These are phyloP conservation scores for Salvia splendens DNA, from an alignment of 257 asterid species.

Conservation along the genomic window DNA sequence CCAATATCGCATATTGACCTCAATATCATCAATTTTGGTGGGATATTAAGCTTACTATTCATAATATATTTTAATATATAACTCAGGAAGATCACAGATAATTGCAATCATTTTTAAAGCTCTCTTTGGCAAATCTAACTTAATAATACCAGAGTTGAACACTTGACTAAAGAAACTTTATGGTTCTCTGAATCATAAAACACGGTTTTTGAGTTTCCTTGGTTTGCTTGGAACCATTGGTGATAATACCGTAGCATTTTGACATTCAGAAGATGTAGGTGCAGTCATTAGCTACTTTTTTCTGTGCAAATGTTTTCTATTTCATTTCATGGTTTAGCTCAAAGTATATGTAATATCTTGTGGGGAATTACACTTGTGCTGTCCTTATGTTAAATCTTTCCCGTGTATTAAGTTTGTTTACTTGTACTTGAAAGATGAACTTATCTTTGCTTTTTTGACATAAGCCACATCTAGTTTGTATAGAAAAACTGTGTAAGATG, in stretches of 20 bases:
- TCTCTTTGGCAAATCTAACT: not conserved
- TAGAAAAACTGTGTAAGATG: not conserved
- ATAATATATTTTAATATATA: not conserved
- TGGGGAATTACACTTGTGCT: not conserved
- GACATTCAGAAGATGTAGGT: not conserved
- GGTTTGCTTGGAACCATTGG: not conserved
- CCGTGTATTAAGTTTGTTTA: not conserved
- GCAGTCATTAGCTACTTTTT: not conserved
- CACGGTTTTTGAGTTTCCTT: not conserved
- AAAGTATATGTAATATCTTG: not conserved
- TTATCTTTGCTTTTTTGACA: not conserved
- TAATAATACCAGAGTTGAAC: not conserved
- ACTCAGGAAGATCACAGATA: too few species aligned
- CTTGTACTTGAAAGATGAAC: not conserved
- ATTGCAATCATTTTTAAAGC: not conserved
- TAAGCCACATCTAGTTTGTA: not conserved
- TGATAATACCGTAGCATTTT: not conserved
- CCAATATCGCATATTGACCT: conserved; percentile 2
- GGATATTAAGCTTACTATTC: not conserved
- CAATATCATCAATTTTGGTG: not conserved
- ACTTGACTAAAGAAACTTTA: not conserved
- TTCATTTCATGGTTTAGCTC: not conserved
- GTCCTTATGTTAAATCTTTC: not conserved
- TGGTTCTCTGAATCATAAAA: not conserved
- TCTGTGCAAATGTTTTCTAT: not conserved